Conservation (phyloP, 225 moss, liverwort and hornwort genomes). For the Sphagnum contortum region DNA sequence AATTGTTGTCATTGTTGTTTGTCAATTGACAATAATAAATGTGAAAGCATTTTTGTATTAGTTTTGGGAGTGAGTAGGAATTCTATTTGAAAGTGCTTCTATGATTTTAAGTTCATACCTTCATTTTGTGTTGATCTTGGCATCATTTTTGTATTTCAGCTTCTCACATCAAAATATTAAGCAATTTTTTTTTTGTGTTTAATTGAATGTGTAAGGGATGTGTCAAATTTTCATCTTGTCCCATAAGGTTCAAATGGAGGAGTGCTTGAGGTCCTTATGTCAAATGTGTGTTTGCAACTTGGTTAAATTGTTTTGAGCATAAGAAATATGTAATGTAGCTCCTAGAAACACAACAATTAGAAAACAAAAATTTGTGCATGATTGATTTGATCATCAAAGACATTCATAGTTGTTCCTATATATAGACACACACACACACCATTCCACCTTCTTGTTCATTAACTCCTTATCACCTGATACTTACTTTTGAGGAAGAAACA, state of each 20-base stretch:
- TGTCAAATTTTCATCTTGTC: too few species aligned
- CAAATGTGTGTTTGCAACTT: slow-evolving; percentile 33
- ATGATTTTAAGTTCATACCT: slow-evolving; percentile 30
- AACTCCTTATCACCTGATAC: not conserved
- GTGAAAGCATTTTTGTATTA: too few species aligned
- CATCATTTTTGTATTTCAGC: too few species aligned
- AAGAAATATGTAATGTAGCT: slow-evolving; percentile 62
- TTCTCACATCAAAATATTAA: too few species aligned
- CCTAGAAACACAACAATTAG: slow-evolving; percentile 76
- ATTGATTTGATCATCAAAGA: slow-evolving; percentile 75
- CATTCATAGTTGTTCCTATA: slow-evolving; percentile 71
- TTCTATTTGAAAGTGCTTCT: slow-evolving; percentile 13
- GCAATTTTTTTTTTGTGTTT: too few species aligned
- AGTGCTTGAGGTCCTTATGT: too few species aligned
- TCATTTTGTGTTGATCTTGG: too few species aligned
- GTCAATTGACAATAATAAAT: too few species aligned
- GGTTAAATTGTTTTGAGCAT: slow-evolving; percentile 45
- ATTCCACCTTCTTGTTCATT: not conserved
- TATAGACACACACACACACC: slow-evolving; percentile 10
- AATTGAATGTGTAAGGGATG: too few species aligned
- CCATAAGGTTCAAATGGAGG: not conserved
- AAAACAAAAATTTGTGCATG: slow-evolving; percentile 79
- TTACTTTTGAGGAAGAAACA: too few species aligned
- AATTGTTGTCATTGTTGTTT: too few species aligned
- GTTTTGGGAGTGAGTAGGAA: too few species aligned